phyloP scores from a whole-genome alignment of 169 alveolate species.

The Eimeria praecox region DNA sequence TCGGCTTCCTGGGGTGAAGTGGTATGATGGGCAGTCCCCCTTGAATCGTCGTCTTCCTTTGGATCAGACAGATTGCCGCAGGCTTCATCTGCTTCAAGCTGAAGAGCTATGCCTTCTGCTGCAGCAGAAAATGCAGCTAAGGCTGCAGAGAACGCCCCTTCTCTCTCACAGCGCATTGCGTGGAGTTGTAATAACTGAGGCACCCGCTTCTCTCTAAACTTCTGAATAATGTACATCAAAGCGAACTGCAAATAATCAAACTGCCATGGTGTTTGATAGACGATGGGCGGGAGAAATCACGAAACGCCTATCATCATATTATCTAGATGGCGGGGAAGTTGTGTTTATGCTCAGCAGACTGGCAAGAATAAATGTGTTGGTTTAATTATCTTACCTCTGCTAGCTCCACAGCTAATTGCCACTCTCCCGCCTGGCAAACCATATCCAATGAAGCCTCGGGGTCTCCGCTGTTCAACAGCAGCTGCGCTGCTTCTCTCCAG shows the following conservation, averaged over 20 bases:
- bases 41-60: not conserved
- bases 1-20: not conserved
- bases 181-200: conserved; percentile 5
- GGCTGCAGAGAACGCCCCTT: not conserved
- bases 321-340: not conserved
- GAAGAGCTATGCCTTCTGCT: not conserved
- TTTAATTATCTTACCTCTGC: not conserved
- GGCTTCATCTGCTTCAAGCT: not conserved
- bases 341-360: not conserved
- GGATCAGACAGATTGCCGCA: not conserved
- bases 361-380: not conserved
- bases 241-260: not conserved
- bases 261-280: no score
- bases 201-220: not conserved
- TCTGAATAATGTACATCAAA: no score
- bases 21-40: not conserved
- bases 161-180: conserved; percentile 13
- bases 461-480: conserved; percentile 7
- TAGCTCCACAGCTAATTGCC: conserved; percentile 9
- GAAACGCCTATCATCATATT: not conserved
- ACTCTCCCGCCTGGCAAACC: conserved; percentile 30
- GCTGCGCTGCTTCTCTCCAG: conserved; percentile 22
- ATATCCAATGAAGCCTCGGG: conserved; percentile 25
- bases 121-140: conserved; percentile 32
- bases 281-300: no score